Base-by-base conservation (phyloP, 805 yeast species). In the Danielia reshetovae region DNA sequence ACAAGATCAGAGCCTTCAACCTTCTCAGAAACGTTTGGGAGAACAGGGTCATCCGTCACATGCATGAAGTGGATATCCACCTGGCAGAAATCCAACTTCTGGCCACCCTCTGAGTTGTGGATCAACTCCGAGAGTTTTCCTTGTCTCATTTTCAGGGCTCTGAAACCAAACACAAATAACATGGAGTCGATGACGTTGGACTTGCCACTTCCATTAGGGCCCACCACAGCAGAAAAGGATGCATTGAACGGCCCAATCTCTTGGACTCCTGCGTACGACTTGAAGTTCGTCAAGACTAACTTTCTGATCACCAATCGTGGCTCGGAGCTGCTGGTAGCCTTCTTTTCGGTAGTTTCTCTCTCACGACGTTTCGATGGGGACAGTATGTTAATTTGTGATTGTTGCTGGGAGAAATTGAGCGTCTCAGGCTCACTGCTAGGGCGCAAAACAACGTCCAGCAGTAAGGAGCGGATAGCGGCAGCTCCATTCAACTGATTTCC, bases 121-220 rank as follows among this genome's bases (percentile, higher is more conserved):
- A 93, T 93, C 52, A 93, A 70, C 38, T 89, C 96, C 2, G 93
- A 79, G n/a, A 93, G 60, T 54, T 88, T 90, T 1, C 90, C 85
- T 49, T 93, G 99, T 53, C 99, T 80, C 96, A 93, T 88, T 57
- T 94, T 93, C 55, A 79, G 78, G 0, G 98, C 97, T 39, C 97
- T 70, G 62, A 93, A 93, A 0, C 99, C 99, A 65, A 93, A 93
- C 2, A 94, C 98, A 59, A 93, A 93, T 22, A 94, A 72, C 71
- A 93, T 79, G 4, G 97, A 87, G 57, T 94, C 98, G 57, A 93
- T 93, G 45, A 93, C 97, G 54, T 94, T 93, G 11, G 97, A 89
- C 60, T 93, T 93, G 2, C 99, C 99, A 9, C 96, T 84, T 7
- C 99, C 99, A 57, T 93, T 93, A 4, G 98, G 98, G 0, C 99